Evolutionary conservation across 768 basidiomycete genomes (phyloP).

Genomic region (Pisolithus tinctorius): DNA sequence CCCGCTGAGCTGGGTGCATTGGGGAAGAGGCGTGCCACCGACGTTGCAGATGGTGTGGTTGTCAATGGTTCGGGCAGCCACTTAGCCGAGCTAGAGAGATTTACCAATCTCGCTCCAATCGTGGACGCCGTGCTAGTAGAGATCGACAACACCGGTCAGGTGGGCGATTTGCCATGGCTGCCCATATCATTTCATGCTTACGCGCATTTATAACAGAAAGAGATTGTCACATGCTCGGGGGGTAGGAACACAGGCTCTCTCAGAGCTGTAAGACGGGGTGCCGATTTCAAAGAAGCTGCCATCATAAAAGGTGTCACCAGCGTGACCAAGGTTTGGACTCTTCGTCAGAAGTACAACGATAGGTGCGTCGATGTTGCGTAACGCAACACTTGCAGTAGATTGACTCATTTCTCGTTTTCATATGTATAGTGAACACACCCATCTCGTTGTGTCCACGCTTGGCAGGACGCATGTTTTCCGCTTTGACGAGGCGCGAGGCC

Average conservation of each 20-base stretch:
- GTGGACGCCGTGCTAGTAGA: conserved; percentile 75
- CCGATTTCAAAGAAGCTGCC: conserved; percentile 66
- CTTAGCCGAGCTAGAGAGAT: conserved; percentile 55
- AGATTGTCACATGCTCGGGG: conserved; percentile 84
- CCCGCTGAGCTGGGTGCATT: conserved; percentile 31
- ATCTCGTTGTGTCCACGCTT: conserved; percentile 56
- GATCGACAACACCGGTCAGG: conserved; percentile 63
- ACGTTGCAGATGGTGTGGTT: conserved; percentile 36
- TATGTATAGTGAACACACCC: conserved; percentile 40
- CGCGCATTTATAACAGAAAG: conserved; percentile 38
- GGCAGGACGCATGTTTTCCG: conserved; percentile 48
- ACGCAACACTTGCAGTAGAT: neutral
- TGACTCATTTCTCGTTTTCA: neutral
- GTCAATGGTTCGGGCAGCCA: conserved; percentile 49
- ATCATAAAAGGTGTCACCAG: conserved; percentile 48
- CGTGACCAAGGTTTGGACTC: conserved; percentile 57
- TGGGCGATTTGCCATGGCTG: conserved; percentile 20
- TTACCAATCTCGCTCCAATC: conserved; percentile 78
- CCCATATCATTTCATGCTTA: neutral
- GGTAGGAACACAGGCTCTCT: conserved; percentile 70
- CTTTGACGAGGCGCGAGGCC: conserved; percentile 30
- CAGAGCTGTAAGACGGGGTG: conserved; percentile 73
- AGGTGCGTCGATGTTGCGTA: conserved; percentile 32
- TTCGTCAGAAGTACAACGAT: conserved; percentile 42
- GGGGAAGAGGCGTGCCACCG: conserved; percentile 29